These are phyloP conservation scores for Xanthoconium separans DNA, from an alignment of 1,284 basidiomycete species.

Conservation along the genomic window DNA sequence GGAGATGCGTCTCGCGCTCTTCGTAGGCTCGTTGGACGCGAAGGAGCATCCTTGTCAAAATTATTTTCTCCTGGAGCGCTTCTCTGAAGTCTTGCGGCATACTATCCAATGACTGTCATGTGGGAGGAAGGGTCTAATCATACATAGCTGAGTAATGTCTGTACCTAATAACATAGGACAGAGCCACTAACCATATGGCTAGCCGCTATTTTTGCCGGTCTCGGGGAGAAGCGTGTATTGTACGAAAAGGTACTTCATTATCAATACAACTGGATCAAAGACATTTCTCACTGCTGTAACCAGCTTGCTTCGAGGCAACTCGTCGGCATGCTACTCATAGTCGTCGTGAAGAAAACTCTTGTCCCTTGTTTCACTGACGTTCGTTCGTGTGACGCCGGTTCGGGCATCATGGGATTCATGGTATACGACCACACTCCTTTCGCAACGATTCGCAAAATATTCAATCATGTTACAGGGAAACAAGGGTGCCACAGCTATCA, in stretches of 20 bases:
- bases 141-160: no score
- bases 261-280: neutral
- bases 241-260: constrained; percentile 59
- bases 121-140: no score
- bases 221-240: constrained; percentile 61
- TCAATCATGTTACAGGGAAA: constrained; percentile 53
- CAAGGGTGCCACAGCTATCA: constrained; percentile 69
- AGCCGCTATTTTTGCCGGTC: constrained; percentile 53
- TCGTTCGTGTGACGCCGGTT: constrained; percentile 51
- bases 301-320: constrained; percentile 73
- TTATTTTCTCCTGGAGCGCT: no score
- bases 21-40: no score
- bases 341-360: constrained; percentile 59
- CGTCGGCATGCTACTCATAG: constrained; percentile 71
- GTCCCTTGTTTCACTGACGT: constrained; percentile 51
- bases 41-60: no score
- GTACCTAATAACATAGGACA: no score
- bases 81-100: no score
- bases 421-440: constrained; percentile 36
- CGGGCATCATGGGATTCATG: constrained; percentile 75
- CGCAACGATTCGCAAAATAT: neutral
- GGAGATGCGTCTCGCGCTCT: no score
- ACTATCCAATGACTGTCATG: no score
- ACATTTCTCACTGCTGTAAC: neutral
- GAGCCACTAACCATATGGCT: no score